phyloP scores from a whole-genome alignment of 257 asterid species.

The Solanum pinnatisectum region DNA sequence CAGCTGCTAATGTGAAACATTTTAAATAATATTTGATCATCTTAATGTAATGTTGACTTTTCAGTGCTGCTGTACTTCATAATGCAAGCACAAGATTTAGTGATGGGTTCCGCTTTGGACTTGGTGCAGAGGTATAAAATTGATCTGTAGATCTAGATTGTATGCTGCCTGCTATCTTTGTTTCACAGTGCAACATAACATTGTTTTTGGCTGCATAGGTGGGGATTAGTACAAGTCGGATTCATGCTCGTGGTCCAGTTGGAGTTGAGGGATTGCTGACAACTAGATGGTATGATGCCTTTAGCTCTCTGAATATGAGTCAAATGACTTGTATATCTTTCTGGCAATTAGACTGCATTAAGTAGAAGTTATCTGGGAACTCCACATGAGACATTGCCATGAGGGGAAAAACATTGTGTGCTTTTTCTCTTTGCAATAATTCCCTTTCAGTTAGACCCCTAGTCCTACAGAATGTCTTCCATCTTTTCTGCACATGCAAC shows the following conservation, averaged over 20 bases:
- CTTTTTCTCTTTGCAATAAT: not conserved
- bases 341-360: not conserved
- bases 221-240: slow-evolving; percentile 90
- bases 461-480: not conserved
- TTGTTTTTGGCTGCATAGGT: slow-evolving; percentile 39
- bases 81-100: slow-evolving; percentile 89
- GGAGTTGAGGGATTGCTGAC: slow-evolving; percentile 96
- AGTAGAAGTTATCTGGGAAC: not conserved
- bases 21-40: not conserved
- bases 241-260: slow-evolving; percentile 98
- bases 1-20: not conserved
- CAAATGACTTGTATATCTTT: not conserved
- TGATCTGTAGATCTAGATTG: not conserved
- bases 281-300: slow-evolving; percentile 59
- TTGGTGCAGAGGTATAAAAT: slow-evolving; percentile 73
- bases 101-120: slow-evolving; percentile 94
- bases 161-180: not conserved
- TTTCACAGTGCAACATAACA: not conserved
- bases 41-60: not conserved
- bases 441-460: not conserved
- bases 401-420: not conserved
- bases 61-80: slow-evolving; percentile 93
- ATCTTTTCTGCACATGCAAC: not conserved
- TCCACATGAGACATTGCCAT: not conserved
- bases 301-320: not conserved